Base-by-base conservation (phyloP, 306 rosid genomes). In the Lagenaria siceraria region DNA sequence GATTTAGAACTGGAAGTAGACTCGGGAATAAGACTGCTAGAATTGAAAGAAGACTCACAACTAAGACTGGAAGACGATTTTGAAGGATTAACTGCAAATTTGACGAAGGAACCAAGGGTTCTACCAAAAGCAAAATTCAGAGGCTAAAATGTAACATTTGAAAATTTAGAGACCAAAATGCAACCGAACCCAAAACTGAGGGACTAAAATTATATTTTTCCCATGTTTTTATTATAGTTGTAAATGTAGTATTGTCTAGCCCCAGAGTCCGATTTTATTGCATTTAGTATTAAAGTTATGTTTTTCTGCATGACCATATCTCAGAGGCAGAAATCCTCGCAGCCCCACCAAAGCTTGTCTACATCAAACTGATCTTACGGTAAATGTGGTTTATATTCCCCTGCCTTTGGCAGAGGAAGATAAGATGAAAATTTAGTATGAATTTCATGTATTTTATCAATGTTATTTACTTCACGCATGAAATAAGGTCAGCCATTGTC, bases 281-380 rank as follows among this genome's bases (percentile, higher is more conserved):
- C n/a, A 7, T 18, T 31, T 62, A 15, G 69, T 29, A 8, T 40
- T 71, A 71, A 35, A 35, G 24, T 40, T 31, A 17, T 36, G 53
- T 58, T 77, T n/a, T 77, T 29, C 56, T 77, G 40, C 35, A 40
- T 36, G 14, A 42, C 54, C 10, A 12, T 80, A 78, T 80, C 64
- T 65, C 90, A 94, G 97, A 95, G 83, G 96, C 89, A 43, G 97
- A 89, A 86, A 88, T 90, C 81, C 97, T 95, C 25, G 79, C 92
- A 36, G 99, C 97, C 82, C 97, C 99, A 82, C 97, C 97, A 62
- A 90, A 90, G 88, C 64, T 92, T 86, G 97, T 95, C 31, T 95
- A 92, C 80, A 90, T 90, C 88, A 95, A 88, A 82, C 89, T 90
- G 54, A 88, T 92, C 80, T 87, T 95, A 82, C 83, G 97, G 99